Conservation (phyloP, 257 asterid genomes). For the Nicotiana paniculata region DNA sequence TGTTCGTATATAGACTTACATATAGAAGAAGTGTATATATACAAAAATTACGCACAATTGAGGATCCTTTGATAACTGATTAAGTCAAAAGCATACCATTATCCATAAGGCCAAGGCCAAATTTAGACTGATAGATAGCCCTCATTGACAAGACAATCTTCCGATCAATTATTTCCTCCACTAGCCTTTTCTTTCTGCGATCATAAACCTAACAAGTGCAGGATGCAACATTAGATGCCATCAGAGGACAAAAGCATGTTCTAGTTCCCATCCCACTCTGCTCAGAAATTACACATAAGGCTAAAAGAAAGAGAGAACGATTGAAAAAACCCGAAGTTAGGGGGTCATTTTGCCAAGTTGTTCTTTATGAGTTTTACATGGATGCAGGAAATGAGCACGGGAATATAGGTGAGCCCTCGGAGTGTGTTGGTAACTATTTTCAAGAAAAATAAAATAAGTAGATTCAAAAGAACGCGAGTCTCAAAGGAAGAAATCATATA, state of each 20-base stretch:
- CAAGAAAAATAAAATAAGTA: not conserved
- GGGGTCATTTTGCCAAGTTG: not conserved
- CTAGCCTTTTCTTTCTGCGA: conserved; percentile 79
- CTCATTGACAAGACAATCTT: conserved; percentile 94
- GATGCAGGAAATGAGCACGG: not conserved
- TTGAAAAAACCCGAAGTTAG: not conserved
- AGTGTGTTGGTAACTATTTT: not conserved
- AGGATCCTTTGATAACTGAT: not conserved
- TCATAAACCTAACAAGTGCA: conserved; percentile 67
- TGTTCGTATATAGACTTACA: not conserved
- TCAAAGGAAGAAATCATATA: not conserved
- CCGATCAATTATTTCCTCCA: conserved; percentile 91
- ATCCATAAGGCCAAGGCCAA: conserved; percentile 93
- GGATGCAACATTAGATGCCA: not conserved
- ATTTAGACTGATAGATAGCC: conserved; percentile 88
- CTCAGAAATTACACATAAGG: not conserved
- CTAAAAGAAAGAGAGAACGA: not conserved
- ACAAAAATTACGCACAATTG: not conserved
- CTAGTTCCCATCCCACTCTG: not conserved
- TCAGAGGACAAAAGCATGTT: not conserved
- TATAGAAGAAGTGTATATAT: not conserved
- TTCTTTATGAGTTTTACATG: not conserved
- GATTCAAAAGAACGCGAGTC: not conserved
- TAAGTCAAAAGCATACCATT: conserved; percentile 41
- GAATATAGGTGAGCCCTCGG: not conserved